Percentiles rank a stretch among this genome's conserved stretches.
These are phyloP conservation scores for Thermothielavioides terrestris DNA, from an alignment of 495 filamentous ascomycete species.

Conservation along the genomic window DNA sequence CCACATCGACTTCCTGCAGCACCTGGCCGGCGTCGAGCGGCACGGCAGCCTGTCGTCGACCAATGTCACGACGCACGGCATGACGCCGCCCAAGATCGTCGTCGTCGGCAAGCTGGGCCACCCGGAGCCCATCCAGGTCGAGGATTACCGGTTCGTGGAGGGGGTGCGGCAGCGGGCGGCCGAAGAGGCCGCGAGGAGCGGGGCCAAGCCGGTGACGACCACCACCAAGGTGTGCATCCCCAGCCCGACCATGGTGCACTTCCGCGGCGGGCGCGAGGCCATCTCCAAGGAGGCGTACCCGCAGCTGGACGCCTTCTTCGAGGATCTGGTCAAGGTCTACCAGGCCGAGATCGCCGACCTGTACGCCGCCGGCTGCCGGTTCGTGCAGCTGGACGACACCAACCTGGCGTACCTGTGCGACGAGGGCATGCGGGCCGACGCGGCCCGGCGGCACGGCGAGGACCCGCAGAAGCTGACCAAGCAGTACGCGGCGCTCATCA, in stretches of 20 bases:
- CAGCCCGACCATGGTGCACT: constrained; percentile 58
- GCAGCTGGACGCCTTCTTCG: constrained; percentile 52
- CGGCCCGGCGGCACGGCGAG: constrained; percentile 47
- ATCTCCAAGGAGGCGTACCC: constrained; percentile 48
- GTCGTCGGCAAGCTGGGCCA: constrained; percentile 38
- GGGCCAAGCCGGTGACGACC: too few relatives aligned
- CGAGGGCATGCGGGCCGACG: constrained; percentile 52
- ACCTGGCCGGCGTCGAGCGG: constrained; percentile 36
- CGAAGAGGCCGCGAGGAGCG: constrained; percentile 23
- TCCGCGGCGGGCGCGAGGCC: constrained; percentile 53
- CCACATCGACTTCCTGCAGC: constrained; percentile 42
- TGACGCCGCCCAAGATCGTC: constrained; percentile 38
- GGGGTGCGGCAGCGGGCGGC: constrained; percentile 21
- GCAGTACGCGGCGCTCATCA: constrained; percentile 56
- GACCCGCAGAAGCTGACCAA: constrained; percentile 48
- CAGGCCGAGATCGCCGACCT: constrained; percentile 52
- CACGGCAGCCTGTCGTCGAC: constrained; percentile 36
- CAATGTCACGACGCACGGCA: constrained; percentile 33
- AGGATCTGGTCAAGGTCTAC: constrained; percentile 52
- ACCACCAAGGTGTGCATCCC: constrained; percentile 59
- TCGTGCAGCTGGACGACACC: constrained; percentile 59
- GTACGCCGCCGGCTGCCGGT: constrained; percentile 53
- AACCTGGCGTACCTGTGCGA: constrained; percentile 62
- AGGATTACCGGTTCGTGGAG: constrained; percentile 51
- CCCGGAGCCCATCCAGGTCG: constrained; percentile 45